Evolutionary conservation across 2,329 filamentous ascomycete species (phyloP), one percentile per base, ranked within the genome.

Genomic region (Aureobasidium vineae): DNA sequence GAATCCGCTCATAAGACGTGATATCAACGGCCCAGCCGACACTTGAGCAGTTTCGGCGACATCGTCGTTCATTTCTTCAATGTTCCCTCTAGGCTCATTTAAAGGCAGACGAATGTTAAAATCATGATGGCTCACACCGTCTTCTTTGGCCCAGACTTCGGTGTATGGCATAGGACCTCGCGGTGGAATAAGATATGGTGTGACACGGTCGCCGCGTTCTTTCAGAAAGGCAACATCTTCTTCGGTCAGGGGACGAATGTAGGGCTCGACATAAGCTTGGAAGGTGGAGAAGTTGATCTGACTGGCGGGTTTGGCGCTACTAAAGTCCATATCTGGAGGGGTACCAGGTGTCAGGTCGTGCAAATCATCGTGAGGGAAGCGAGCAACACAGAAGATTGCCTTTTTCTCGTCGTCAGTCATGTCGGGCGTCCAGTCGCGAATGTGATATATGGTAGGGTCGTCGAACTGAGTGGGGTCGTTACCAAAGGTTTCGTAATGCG

Each of bases 221-320:
- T 93, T 88, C 43, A 99, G 79, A 75, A 97, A 99, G 0, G 91
- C 92, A 53, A 97, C 85, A 74, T 99, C 95, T 75, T 99, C 95
- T 75, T 99, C 95, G 0, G 89, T 91, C 71, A 96, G 90, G 0
- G 90, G 88, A 6, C 94, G 87, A 70, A 97, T 95, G 79, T 91
- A 98, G 0, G 93, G 91, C 70, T 99, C 95, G 65, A 96, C 85
- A 75, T 95, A 97, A 6, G 90, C 88, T n/a, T 90, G 89, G 77
- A 99, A 99, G 1, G 94, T 97, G 66, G 87, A 90, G 70, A 95
- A 95, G 75, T 90, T 93, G 76, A 98, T 95, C 80, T 99, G 95
- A 73, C 94, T 96, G 23, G 89, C 88, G 5, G 94, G 92, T 76
- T 98, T 99, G 40, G 92, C 90, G 75, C 87, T 96, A 75, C 91